Percentiles rank a stretch among this genome's conserved stretches.
Conservation (phyloP, 2,329 filamentous ascomycete species). For the Chaetomium sp. region DNA sequence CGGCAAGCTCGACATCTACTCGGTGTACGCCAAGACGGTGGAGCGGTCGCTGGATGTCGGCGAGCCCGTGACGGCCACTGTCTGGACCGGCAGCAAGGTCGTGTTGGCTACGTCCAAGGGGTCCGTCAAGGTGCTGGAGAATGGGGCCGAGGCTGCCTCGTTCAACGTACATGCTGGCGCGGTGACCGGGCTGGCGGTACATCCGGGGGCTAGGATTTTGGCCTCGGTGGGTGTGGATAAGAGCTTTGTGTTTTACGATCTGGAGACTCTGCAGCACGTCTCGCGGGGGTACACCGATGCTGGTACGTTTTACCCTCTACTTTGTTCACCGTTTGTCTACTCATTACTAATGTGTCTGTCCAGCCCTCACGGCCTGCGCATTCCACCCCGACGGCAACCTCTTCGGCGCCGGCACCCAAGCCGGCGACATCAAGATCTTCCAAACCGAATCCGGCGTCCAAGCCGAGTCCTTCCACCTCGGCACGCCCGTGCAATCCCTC, state of each 20-base stretch:
- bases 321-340: too few relatives aligned
- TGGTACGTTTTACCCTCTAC: conserved; percentile 49
- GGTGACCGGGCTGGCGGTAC: conserved; percentile 68
- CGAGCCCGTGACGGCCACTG: conserved; percentile 58
- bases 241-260: conserved; percentile 84
- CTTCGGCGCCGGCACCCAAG: conserved; percentile 72
- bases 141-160: conserved; percentile 60
- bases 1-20: conserved; percentile 70
- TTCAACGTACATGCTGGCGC: conserved; percentile 79
- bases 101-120: conserved; percentile 71
- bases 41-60: conserved; percentile 61
- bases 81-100: conserved; percentile 62
- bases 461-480: conserved; percentile 66
- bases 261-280: conserved; percentile 59
- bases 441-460: conserved; percentile 73
- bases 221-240: conserved; percentile 88
- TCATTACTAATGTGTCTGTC: conserved; percentile 24
- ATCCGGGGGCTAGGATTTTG: conserved; percentile 75
- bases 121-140: conserved; percentile 71
- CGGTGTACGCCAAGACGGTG: conserved; percentile 59
- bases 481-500: conserved; percentile 65
- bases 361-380: conserved; percentile 67
- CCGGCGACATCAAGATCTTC: conserved; percentile 81
- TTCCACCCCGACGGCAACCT: conserved; percentile 98
- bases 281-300: conserved; percentile 75